A percentile compares a stretch with the other conserved stretches of the same genome.
phyloP scores from a whole-genome alignment of 2,329 filamentous ascomycete genomes.

The Akanthomyces dipterigenus region DNA sequence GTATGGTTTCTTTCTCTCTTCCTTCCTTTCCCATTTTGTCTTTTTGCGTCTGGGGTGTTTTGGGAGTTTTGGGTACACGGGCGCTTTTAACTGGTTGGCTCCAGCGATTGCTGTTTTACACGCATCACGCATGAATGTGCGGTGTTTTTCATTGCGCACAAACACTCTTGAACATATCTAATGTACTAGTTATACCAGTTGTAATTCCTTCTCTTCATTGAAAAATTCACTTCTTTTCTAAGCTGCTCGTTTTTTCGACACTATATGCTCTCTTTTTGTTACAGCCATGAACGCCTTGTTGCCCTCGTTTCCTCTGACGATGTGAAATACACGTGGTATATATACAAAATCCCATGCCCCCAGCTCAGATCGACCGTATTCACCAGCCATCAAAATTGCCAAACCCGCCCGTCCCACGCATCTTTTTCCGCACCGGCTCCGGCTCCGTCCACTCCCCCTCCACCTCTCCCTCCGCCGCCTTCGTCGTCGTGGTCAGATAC shows the following conservation, averaged over 20 bases:
- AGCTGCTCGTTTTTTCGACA: too few species aligned
- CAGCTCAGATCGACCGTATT: neutral
- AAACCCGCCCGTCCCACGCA: conserved; percentile 66
- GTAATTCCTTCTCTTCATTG: too few species aligned
- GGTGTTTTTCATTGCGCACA: neutral
- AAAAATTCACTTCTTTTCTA: too few species aligned
- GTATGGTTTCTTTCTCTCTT: too few species aligned
- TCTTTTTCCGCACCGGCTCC: conserved; percentile 75
- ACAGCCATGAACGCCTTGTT: too few species aligned
- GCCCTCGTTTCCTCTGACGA: too few species aligned
- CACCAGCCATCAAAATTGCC: conserved; percentile 94
- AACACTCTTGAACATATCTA: neutral
- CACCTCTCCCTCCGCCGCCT: conserved; percentile 45
- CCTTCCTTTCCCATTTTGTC: too few species aligned
- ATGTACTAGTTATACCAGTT: neutral
- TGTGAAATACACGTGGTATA: too few species aligned
- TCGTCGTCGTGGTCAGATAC: conserved; percentile 62
- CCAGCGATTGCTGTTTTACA: neutral
- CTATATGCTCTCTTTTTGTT: too few species aligned
- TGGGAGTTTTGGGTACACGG: neutral
- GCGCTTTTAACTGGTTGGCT: neutral
- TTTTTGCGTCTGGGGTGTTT: too few species aligned
- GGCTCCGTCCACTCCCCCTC: conserved; percentile 48
- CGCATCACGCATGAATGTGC: neutral
- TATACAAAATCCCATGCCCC: too few species aligned